Evolutionary conservation across 768 basidiomycete species (phyloP), one percentile per base, ranked within the genome.

Genomic region (Lactarius sanguifluus): DNA sequence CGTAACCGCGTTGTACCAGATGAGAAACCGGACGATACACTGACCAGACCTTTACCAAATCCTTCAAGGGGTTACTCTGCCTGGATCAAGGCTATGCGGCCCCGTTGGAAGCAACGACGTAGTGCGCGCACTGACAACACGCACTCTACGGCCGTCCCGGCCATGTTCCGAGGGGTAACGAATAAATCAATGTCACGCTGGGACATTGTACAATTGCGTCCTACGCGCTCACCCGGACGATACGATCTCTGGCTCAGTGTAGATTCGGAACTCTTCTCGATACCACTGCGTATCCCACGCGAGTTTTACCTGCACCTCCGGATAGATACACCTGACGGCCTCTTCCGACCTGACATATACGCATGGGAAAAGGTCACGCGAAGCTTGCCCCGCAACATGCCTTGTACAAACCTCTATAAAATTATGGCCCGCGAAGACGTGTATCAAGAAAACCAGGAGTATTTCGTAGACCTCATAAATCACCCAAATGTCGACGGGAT

Each of bases 401-500:
- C 89, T 1, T 89, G 88, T 70, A 81, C 81, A 61, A 87, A 97
- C 75, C 81, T 99, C 1, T 96, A 92, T 80, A 90, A 88, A 71
- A 79, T 98, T 32, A 79, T 84, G 13, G 92, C 95, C 28, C 84
- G 88, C 38, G 97, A 98, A 74, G 88, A 90, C 6, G 78, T 89
- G 18, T 99, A 91, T 76, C 81, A 89, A 36, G 86, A 91, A 36
- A 91, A 89, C 36, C 89, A 93, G 71, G 90, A 93, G 64, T 93
- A 97, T 74, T 98, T 98, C 73, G 88, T 94, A 20, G 89, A 95
- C 74, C 81, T 98, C 59, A 92, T 86, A 65, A 97, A 97, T 73
- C 92, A 96, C 72, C 92, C 96, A 0, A 94, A 92, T 73, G 93
- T 98, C 10, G 94, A 98, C 71, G 94, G 94, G 1, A 91, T 97